Percentiles rank a stretch among this genome's conserved stretches.
These are phyloP conservation scores for Calonectria henricotiae DNA, from an alignment of 2,329 filamentous ascomycete genomes.

Conservation along the genomic window DNA sequence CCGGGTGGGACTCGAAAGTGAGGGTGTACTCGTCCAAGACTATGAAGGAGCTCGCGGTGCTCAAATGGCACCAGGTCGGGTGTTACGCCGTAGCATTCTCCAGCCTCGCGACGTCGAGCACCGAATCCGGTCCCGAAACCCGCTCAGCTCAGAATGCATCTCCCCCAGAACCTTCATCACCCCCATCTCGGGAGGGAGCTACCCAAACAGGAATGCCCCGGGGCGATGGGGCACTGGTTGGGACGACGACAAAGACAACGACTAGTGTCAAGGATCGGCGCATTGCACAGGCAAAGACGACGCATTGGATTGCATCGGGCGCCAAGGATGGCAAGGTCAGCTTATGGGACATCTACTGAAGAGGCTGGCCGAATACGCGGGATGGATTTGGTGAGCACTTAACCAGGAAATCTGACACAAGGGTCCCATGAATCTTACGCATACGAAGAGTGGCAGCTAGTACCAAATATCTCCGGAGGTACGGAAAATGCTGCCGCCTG, in stretches of 20 bases:
- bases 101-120: constrained; percentile 52
- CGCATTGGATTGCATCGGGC: constrained; percentile 92
- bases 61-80: constrained; percentile 95
- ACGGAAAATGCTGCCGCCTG: neutral
- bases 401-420: constrained; percentile 19
- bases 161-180: neutral
- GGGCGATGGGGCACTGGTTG: constrained; percentile 26
- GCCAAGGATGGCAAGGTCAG: constrained; percentile 97
- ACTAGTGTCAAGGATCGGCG: constrained; percentile 74
- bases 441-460: neutral
- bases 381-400: constrained; percentile 10
- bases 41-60: constrained; percentile 88
- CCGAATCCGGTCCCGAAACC: constrained; percentile 43
- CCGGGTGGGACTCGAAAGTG: constrained; percentile 90
- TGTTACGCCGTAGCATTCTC: constrained; percentile 88
- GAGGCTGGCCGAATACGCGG: neutral
- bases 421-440: neutral
- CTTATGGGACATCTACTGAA: constrained; percentile 92
- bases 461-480: neutral
- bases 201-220: neutral
- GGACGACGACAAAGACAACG: constrained; percentile 38
- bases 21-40: constrained; percentile 87
- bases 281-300: constrained; percentile 75
- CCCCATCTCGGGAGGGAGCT: neutral
- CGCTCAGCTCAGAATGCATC: constrained; percentile 1